Evolutionary conservation across 2,329 filamentous ascomycete genomes (phyloP).

Genomic region (Tricladium varicosporioides): DNA sequence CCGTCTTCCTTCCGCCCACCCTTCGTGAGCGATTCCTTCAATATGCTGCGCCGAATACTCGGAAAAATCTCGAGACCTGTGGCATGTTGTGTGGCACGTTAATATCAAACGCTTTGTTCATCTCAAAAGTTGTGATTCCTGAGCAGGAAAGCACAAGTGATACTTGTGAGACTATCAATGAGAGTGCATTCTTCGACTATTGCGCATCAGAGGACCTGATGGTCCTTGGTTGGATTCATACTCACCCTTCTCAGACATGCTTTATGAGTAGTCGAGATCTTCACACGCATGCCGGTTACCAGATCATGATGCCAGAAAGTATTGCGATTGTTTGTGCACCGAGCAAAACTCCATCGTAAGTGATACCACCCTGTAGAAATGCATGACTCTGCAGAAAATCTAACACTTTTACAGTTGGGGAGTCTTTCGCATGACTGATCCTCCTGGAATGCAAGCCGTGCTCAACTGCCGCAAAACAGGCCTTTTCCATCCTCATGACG

Average conservation of each 20-base stretch:
- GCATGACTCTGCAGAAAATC: neutral
- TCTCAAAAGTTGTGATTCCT: slow-evolving; percentile 84
- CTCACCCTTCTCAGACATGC: slow-evolving; percentile 92
- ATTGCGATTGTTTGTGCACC: slow-evolving; percentile 97
- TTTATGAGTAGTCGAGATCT: slow-evolving; percentile 95
- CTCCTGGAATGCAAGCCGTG: slow-evolving; percentile 84
- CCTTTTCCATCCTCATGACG: slow-evolving; percentile 75
- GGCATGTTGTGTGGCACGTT: slow-evolving; percentile 89
- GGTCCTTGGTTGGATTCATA: slow-evolving; percentile 77
- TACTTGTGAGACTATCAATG: slow-evolving; percentile 92
- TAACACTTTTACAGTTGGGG: slow-evolving; percentile 63
- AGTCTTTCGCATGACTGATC: slow-evolving; percentile 89
- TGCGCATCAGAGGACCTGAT: slow-evolving; percentile 45
- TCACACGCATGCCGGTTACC: slow-evolving; percentile 91
- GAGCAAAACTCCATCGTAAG: slow-evolving; percentile 71
- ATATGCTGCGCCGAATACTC: slow-evolving; percentile 74
- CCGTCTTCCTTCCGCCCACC: slow-evolving; percentile 78
- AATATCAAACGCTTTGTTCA: slow-evolving; percentile 90
- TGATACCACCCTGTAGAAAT: slow-evolving; percentile 20
- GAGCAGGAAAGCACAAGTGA: slow-evolving; percentile 88
- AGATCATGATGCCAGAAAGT: slow-evolving; percentile 94
- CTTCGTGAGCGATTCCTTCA: slow-evolving; percentile 74
- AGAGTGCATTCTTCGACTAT: slow-evolving; percentile 81
- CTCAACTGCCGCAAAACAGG: slow-evolving; percentile 74
- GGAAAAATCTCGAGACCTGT: slow-evolving; percentile 84